Conservation (phyloP, 345 rosid genomes). For the Eucalyptus regnans region DNA sequence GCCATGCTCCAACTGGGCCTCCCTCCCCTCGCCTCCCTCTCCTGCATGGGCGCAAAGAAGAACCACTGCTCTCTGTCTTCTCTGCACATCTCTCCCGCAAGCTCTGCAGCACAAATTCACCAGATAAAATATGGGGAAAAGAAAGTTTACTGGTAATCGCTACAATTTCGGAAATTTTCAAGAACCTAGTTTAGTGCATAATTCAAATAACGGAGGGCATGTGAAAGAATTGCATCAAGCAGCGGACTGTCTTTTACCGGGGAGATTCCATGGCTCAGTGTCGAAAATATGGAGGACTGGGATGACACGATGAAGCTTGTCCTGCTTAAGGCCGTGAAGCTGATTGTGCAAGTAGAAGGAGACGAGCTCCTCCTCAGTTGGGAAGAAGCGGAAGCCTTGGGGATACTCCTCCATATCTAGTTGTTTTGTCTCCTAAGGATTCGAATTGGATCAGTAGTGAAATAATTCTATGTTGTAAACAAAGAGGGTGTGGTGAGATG, state of each 20-base stretch:
- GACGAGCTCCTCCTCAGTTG: not conserved
- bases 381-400: not conserved
- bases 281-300: not conserved
- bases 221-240: not conserved
- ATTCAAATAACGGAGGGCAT: not conserved
- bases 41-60: not conserved
- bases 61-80: not conserved
- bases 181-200: not conserved
- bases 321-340: not conserved
- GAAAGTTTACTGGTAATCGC: not conserved
- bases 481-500: not conserved
- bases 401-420: not conserved
- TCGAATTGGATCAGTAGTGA: not conserved
- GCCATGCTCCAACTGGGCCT: not conserved
- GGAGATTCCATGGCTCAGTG: not conserved
- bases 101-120: not conserved
- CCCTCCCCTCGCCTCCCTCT: not conserved
- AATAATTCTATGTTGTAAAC: slow-evolving; percentile 6
- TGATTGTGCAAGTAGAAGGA: not conserved
- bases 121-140: not conserved
- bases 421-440: not conserved
- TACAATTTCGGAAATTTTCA: not conserved
- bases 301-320: not conserved
- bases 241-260: not conserved
- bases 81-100: not conserved